A percentile compares a stretch with the other conserved stretches of the same genome.
Evolutionary conservation across 805 yeast species (phyloP).

Genomic region (Saccharomycopsis amapae): DNA sequence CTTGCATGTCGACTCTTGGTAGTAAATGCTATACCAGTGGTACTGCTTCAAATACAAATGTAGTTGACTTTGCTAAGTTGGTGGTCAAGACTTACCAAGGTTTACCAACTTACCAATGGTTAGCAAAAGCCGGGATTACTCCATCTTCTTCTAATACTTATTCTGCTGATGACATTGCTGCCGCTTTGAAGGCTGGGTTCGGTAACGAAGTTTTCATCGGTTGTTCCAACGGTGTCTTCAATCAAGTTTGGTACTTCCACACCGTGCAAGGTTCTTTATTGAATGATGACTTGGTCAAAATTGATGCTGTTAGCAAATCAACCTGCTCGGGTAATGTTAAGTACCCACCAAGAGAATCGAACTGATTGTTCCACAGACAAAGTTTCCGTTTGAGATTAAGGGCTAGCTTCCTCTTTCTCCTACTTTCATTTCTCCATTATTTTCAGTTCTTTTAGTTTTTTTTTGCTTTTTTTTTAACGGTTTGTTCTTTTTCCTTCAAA

Average conservation of each 20-base stretch:
- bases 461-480: no score
- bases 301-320: conserved; percentile 34
- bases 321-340: conserved; percentile 14
- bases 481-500: no score
- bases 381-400: not conserved
- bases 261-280: conserved; percentile 65
- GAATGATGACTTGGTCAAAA: conserved; percentile 54
- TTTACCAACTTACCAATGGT: conserved; percentile 61
- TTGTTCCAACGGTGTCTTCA: conserved; percentile 42
- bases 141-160: conserved; percentile 57
- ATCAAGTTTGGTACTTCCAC: conserved; percentile 69
- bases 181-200: conserved; percentile 43
- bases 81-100: conserved; percentile 50
- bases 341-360: conserved; percentile 18
- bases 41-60: conserved; percentile 26
- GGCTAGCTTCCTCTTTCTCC: no score
- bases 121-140: conserved; percentile 58
- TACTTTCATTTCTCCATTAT: conserved; percentile 1
- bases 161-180: conserved; percentile 45
- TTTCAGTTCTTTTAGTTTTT: not conserved
- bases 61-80: conserved; percentile 63
- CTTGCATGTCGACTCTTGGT: conserved; percentile 76
- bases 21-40: conserved; percentile 7
- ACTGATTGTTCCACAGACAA: not conserved
- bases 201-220: conserved; percentile 53